Evolutionary conservation across 2,329 filamentous ascomycete species (phyloP), one percentile per base, ranked within the genome.

Genomic region (Hymenoscyphus occultus): DNA sequence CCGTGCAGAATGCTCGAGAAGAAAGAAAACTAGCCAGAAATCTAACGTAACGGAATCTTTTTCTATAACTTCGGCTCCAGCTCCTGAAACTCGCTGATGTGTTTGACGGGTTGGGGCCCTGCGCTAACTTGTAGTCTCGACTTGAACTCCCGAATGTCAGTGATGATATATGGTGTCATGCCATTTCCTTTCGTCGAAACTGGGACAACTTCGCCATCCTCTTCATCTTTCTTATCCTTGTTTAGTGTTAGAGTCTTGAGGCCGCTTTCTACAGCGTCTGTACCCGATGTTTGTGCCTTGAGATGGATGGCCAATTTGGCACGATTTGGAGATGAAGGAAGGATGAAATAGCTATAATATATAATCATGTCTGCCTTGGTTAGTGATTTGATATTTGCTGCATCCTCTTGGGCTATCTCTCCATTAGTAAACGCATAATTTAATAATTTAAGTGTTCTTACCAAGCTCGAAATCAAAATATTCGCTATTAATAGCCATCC

Each of bases 381-480:
- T 61, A 98, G 80, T 3, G 81, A 78, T 73, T 89, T 88, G 71
- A 98, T 86, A 61, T 87, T 80, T 39, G 85, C 86, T 9, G 92
- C 93, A 74, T 98, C 94, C 58, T 85, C 84, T 51, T 74, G 65
- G 31, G 71, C 74, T 75, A 45, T 35, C 60, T 40, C 39, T n/a
- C 28, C 13, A 31, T 66, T 68, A 68, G 48, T 60, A 48, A 63
- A 60, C 56, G n/a, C 12, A n/a, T 3, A n/a, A 22, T 22, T 5
- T 7, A n/a, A 60, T 51, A 13, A 22, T 13, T 13, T 16, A 32
- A 60, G 31, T 40, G 42, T 45, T 14, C 86, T 77, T 82, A 93
- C 94, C 86, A 75, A 90, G 87, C 73, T 92, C 84, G 77, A 98
- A 99, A 77, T 97, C 93, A 76, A 93, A 96, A 71, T 90, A 91